Evolutionary conservation across 805 yeast genomes (phyloP).

Genomic region (Brettanomyces bruxellensis): DNA sequence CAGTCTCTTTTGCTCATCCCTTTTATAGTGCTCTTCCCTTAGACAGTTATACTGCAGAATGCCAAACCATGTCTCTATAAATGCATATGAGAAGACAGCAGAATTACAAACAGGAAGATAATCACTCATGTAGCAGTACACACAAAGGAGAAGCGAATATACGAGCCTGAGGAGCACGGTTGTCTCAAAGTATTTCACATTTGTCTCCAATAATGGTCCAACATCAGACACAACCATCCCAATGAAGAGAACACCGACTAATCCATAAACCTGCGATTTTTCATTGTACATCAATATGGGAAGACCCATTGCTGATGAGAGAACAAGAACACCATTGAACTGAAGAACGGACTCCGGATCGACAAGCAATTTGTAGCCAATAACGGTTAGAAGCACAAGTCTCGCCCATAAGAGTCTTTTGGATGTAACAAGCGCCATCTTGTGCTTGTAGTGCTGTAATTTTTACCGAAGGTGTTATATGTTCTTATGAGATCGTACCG

Average conservation of each 20-base stretch:
- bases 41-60: conserved; percentile 52
- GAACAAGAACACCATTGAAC: conserved; percentile 20
- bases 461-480: too few relatives aligned
- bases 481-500: too few relatives aligned
- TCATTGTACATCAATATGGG: conserved; percentile 25
- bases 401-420: conserved; percentile 15
- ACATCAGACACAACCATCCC: conserved; percentile 43
- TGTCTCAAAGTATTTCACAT: conserved; percentile 43
- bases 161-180: conserved; percentile 50
- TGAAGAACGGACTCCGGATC: conserved; percentile 21
- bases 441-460: too few relatives aligned
- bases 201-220: conserved; percentile 43
- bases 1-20: conserved; percentile 27
- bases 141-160: conserved; percentile 39
- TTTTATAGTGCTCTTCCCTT: conserved; percentile 52
- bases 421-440: conserved; percentile 24
- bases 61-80: conserved; percentile 63
- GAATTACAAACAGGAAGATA: conserved; percentile 48
- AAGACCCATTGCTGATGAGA: conserved; percentile 23
- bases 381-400: conserved; percentile 10
- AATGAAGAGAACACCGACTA: conserved; percentile 36
- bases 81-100: conserved; percentile 48
- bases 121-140: conserved; percentile 38
- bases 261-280: conserved; percentile 31
- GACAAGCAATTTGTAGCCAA: conserved; percentile 15